phyloP scores from a whole-genome alignment of 1,139 yeast species.

The Arxiozyma heterogenica region DNA sequence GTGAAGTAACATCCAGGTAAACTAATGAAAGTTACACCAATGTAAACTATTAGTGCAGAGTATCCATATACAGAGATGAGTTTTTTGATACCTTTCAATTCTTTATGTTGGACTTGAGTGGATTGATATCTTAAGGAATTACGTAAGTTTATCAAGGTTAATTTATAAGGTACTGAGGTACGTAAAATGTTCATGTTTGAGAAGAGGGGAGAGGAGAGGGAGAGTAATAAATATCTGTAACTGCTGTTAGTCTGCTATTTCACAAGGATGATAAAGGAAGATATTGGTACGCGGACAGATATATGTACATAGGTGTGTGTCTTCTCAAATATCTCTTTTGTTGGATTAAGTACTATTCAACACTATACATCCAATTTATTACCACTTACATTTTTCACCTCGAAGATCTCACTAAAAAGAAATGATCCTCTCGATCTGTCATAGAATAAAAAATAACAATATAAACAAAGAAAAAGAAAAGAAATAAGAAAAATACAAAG shows the following conservation, averaged over 20 bases:
- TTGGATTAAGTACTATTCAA: too few relatives aligned
- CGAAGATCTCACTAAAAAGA: not conserved
- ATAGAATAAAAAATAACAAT: too few relatives aligned
- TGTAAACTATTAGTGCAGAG: slow-evolving; percentile 79
- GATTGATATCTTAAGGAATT: not conserved
- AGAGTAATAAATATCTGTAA: not conserved
- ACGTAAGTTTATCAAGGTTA: not conserved
- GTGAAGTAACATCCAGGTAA: slow-evolving; percentile 72
- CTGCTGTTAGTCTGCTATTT: not conserved
- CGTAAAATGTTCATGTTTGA: not conserved
- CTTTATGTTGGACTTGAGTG: not conserved
- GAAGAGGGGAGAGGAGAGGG: not conserved
- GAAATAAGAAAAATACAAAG: too few relatives aligned
- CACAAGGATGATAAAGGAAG: not conserved
- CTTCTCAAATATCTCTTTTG: not conserved
- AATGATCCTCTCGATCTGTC: not conserved
- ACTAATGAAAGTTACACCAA: slow-evolving; percentile 62
- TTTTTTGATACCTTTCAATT: slow-evolving; percentile 37
- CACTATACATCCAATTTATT: too few relatives aligned
- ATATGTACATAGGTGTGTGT: not conserved
- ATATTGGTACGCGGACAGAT: not conserved
- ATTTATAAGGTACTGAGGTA: not conserved
- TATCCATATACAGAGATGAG: slow-evolving; percentile 82
- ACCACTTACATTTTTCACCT: not conserved
- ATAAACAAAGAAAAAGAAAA: too few relatives aligned